A percentile compares a stretch with the other conserved stretches of the same genome.
Evolutionary conservation across 305 asterid genomes (phyloP).

Genomic region (Salvia sclarea): DNA sequence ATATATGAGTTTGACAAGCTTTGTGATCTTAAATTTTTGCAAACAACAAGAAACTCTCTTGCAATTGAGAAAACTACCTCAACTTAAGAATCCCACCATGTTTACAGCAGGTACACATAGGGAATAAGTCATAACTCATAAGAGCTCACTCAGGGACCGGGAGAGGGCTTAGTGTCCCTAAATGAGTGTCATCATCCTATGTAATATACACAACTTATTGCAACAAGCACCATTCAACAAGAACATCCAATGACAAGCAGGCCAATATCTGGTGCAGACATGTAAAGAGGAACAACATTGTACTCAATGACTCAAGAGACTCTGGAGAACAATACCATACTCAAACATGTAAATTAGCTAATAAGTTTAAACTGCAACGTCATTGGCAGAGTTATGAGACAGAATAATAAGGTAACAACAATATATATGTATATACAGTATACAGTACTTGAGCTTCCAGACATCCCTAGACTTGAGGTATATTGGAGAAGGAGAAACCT

Average conservation of each 20-base stretch:
- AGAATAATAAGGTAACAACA: background rate
- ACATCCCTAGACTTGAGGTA: conserved; percentile 63
- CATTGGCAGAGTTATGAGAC: background rate
- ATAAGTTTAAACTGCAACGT: conserved; percentile 19
- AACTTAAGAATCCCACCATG: background rate
- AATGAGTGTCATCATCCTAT: background rate
- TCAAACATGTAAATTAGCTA: conserved; percentile 4
- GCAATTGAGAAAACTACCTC: background rate
- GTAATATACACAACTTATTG: background rate
- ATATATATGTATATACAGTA: conserved; percentile 13
- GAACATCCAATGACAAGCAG: background rate
- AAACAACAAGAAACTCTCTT: background rate
- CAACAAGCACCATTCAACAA: background rate
- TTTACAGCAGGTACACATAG: background rate
- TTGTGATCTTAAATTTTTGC: background rate
- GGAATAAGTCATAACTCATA: background rate
- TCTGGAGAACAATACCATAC: conserved; percentile 15
- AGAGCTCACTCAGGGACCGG: background rate
- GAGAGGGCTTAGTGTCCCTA: background rate
- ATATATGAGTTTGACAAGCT: background rate
- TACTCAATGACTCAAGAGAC: no score
- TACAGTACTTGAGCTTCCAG: conserved; percentile 18
- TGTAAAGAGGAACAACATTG: no score
- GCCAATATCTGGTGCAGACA: background rate
- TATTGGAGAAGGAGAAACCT: conserved; percentile 88